Evolutionary conservation across 257 asterid genomes (phyloP).

Genomic region (Solanum dulcamara): DNA sequence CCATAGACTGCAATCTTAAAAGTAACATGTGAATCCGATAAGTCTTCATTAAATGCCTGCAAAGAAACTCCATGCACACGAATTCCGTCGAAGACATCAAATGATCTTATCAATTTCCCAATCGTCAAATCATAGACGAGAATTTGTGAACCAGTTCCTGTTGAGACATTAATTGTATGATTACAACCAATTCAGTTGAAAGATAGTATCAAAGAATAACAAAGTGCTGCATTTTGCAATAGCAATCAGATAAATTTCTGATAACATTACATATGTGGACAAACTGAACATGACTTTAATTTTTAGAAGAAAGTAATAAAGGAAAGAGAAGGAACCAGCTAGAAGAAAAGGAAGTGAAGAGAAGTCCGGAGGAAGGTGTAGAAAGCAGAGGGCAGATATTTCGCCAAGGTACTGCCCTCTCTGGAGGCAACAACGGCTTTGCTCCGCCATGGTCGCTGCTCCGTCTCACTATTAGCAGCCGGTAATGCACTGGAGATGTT

Average conservation of each 20-base stretch:
- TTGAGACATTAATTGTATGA: not conserved
- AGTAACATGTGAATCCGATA: slow-evolving; percentile 5
- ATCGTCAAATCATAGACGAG: slow-evolving; percentile 42
- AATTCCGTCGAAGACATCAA: slow-evolving; percentile 74
- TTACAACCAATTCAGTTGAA: not conserved
- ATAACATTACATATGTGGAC: too few relatives aligned
- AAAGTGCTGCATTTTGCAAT: not conserved
- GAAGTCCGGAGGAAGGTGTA: slow-evolving; percentile 47
- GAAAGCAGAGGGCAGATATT: slow-evolving; percentile 82
- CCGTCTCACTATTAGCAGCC: not conserved
- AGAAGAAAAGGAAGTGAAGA: slow-evolving; percentile 61
- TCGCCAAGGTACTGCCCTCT: slow-evolving; percentile 81
- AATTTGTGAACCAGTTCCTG: slow-evolving; percentile 92
- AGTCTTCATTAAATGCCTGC: slow-evolving; percentile 16
- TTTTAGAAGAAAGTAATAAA: not conserved
- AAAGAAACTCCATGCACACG: slow-evolving; percentile 84
- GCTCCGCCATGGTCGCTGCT: slow-evolving; percentile 12
- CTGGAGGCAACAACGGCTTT: slow-evolving; percentile 22
- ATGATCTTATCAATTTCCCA: slow-evolving; percentile 34
- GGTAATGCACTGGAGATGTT: not conserved
- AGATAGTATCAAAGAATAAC: not conserved
- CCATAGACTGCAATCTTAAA: slow-evolving; percentile 58
- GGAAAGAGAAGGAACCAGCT: slow-evolving; percentile 41
- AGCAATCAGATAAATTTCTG: not conserved
- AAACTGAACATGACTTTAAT: not conserved